Evolutionary conservation across 495 filamentous ascomycete species (phyloP).

Genomic region (Trichocladium uniseriatum): DNA sequence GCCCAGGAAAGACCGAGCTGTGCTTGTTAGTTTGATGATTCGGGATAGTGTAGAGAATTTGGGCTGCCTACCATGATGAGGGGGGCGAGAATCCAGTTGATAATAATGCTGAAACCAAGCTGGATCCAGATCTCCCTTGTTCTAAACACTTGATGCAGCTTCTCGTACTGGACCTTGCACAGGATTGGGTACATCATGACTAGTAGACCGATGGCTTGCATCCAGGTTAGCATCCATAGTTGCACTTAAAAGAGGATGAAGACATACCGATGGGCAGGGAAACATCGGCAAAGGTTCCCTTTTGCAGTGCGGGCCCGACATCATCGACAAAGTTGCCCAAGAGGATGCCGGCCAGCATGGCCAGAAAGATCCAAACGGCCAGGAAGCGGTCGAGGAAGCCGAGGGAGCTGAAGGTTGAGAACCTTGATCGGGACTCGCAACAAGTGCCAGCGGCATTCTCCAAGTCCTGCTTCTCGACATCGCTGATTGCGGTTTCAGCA

Average conservation of each 20-base stretch:
- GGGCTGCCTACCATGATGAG: slow-evolving; percentile 63
- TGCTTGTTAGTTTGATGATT: not conserved
- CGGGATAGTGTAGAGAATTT: not conserved
- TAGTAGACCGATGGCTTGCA: slow-evolving; percentile 63
- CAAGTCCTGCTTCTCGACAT: no score
- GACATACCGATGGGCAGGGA: slow-evolving; percentile 64
- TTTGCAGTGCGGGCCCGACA: slow-evolving; percentile 53
- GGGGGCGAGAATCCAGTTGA: slow-evolving; percentile 89
- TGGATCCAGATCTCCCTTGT: slow-evolving; percentile 65
- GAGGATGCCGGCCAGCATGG: slow-evolving; percentile 71
- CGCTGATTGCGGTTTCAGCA: no score
- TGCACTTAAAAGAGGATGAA: not conserved
- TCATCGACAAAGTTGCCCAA: slow-evolving; percentile 68
- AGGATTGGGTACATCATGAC: slow-evolving; percentile 96
- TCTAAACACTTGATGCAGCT: slow-evolving; percentile 58
- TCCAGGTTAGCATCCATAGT: not conserved
- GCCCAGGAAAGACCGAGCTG: slow-evolving; percentile 72
- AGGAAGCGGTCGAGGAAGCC: slow-evolving; percentile 67
- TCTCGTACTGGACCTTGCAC: slow-evolving; percentile 85
- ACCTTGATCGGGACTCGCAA: no score
- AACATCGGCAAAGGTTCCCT: slow-evolving; percentile 63
- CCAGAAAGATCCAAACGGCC: slow-evolving; percentile 77
- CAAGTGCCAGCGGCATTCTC: no score
- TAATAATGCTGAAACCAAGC: slow-evolving; percentile 62
- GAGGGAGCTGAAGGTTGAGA: slow-evolving; percentile 46